Evolutionary conservation across 2,329 filamentous ascomycete genomes (phyloP), one percentile per base, ranked within the genome.

Genomic region (Chrysoporthe cubensis): DNA sequence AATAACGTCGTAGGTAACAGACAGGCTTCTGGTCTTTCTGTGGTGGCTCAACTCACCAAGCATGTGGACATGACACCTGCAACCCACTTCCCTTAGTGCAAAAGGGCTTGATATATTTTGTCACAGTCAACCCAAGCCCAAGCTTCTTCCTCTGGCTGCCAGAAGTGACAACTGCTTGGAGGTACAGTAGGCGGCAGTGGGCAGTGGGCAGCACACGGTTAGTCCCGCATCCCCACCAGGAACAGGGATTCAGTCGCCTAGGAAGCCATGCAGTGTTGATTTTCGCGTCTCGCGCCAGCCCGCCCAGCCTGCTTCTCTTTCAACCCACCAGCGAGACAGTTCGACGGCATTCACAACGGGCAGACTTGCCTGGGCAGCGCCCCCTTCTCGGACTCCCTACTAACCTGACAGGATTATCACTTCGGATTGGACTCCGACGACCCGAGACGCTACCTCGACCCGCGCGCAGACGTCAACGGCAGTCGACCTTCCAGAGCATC

Each of bases 261-360:
- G 64, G 60, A 46, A 59, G 48, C 65, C 61, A 60, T 57, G 62
- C 66, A 54, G 48, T 69, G 66, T 69, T 69, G 66, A 59, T 67
- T 64, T 65, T 37, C 62, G 50, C 68, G 42, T 26, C 58, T 32
- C 9, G 16, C 5, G 44, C n/a, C 42, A 34, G 32, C 46, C 56
- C 56, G 63, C 44, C 58, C 48, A 32, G 18, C 44, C 26, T 46
- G 32, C 43, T 62, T 66, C 46, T 57, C 40, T 48, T 54, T 40
- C 26, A 13, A 37, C 48, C 34, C 42, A 62, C 63, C 18, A 52
- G 54, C 14, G 50, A 43, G 34, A 18, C 66, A 40, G 62, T n/a
- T 9, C 18, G 8, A n/a, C 62, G 26, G 62, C 66, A 37, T 59
- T 40, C 34, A 40, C 61, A 26, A 63, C 52, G 42, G 62, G 66